Base-by-base conservation (phyloP, 768 basidiomycete species). In the Leccinum uliginosum region DNA sequence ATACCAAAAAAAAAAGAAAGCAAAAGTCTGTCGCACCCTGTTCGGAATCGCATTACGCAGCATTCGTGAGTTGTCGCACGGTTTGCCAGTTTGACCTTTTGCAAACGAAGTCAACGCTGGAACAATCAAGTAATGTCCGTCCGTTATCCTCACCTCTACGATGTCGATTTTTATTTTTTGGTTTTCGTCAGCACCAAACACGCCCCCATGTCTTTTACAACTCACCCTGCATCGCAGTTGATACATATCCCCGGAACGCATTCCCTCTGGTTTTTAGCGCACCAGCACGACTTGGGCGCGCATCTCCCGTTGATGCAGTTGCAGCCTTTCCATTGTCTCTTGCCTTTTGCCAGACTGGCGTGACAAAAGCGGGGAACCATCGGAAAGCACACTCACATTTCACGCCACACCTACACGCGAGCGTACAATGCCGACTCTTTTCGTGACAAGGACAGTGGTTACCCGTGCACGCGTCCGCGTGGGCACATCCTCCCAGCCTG, bases 241-340 rank as follows among this genome's bases (percentile, higher is more conserved):
- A 59, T 30, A 62, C 84, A 85, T 5, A 79, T 53, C 10, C 80
- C 81, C 17, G 83, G 83, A 57, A 80, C 74, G 58, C 84, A 85
- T 64, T 85, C 83, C 49, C 79, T 71, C 0, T 26, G 43, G 0
- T 62, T 24, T 6, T 35, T 50, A 1, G 32, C 51, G 66, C 84
- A 85, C 1, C 63, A 35, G 60, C 83, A 84, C 3, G 32, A 54
- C 0, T 49, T 40, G 1, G 5, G 6, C 10, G 23, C 27, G 40
- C 65, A 67, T 56, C 66, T 65, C 35, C 82, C 82, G 57, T 19
- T 53, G 3, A 27, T 9, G 45, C 59, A 59, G 19, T 4, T 62
- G 44, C 61, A 66, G 14, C 58, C 50, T 53, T 52, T 32, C 50
- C 56, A 61, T 14, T 60, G 57, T 51, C 57, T 71, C 23, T 29